A percentile compares a stretch with the other conserved stretches of the same genome.
Conservation (phyloP, 495 filamentous ascomycete genomes). For the Viridothelium virens region DNA sequence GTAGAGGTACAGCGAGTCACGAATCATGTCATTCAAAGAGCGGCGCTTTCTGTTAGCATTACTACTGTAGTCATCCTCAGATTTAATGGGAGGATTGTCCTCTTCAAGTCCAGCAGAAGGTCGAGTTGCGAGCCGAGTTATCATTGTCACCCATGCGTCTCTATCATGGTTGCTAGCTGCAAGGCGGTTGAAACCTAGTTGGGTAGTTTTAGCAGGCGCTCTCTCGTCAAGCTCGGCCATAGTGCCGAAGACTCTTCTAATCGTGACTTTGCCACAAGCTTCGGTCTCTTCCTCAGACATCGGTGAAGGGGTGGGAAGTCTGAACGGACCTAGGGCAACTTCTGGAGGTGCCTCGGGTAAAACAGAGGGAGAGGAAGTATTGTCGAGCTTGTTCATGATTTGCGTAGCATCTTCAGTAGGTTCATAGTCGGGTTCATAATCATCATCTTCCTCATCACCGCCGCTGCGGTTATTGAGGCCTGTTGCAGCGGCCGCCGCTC, state of each 20-base stretch:
- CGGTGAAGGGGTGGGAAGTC: slow-evolving; percentile 67
- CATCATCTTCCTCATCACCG: slow-evolving; percentile 75
- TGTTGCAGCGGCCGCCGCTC: slow-evolving; percentile 43
- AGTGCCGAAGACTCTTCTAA: slow-evolving; percentile 68
- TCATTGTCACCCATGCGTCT: slow-evolving; percentile 83
- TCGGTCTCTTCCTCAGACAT: slow-evolving; percentile 59
- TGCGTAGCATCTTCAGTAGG: slow-evolving; percentile 65
- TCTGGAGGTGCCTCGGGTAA: slow-evolving; percentile 42
- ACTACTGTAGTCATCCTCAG: slow-evolving; percentile 35
- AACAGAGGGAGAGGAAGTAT: slow-evolving; percentile 45
- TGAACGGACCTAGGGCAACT: slow-evolving; percentile 60
- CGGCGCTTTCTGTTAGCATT: slow-evolving; percentile 22
- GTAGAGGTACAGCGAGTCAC: slow-evolving; percentile 72
- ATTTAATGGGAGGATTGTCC: slow-evolving; percentile 39
- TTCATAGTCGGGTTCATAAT: slow-evolving; percentile 80
- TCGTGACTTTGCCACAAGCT: slow-evolving; percentile 59
- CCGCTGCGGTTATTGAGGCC: slow-evolving; percentile 25
- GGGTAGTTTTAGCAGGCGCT: slow-evolving; percentile 40
- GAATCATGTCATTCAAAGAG: slow-evolving; percentile 57
- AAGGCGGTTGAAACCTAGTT: slow-evolving; percentile 64
- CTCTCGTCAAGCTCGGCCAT: slow-evolving; percentile 62
- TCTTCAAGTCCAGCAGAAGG: slow-evolving; percentile 60
- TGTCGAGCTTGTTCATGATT: slow-evolving; percentile 62
- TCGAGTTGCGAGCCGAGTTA: slow-evolving; percentile 79
- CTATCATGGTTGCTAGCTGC: slow-evolving; percentile 80